phyloP scores from a whole-genome alignment of 305 asterid species.

The Andrographis paniculata region DNA sequence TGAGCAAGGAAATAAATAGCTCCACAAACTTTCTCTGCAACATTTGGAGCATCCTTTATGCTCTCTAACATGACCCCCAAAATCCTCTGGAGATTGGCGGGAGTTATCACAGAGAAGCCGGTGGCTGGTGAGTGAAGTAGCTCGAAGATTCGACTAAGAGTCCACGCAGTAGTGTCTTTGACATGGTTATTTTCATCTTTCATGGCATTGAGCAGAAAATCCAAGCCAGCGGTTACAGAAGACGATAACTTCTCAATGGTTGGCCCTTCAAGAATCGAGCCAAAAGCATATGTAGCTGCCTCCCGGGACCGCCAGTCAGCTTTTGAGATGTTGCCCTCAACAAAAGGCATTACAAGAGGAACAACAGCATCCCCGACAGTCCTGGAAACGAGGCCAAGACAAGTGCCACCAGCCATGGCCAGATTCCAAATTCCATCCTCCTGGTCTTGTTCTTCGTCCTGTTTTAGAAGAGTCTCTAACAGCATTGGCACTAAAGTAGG shows the following conservation, averaged over 20 bases:
- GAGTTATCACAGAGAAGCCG: conserved; percentile 64
- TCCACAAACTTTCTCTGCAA: conserved; percentile 88
- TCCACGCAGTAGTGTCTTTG: conserved; percentile 96
- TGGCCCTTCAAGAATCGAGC: conserved; percentile 94
- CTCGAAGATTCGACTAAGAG: conserved; percentile 91
- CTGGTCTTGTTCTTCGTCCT: conserved; percentile 88
- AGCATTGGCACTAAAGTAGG: conserved; percentile 75
- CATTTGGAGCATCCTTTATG: conserved; percentile 68
- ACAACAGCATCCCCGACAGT: conserved; percentile 85
- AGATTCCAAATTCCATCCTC: conserved; percentile 94
- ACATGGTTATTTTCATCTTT: conserved; percentile 71
- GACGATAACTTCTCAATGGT: conserved; percentile 68
- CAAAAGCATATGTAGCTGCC: conserved; percentile 48
- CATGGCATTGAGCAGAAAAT: conserved; percentile 71
- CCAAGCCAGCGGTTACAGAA: conserved; percentile 65
- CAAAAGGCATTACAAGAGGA: conserved; percentile 84
- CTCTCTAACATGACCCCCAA: conserved; percentile 57
- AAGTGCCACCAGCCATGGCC: conserved; percentile 21
- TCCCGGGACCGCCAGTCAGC: conserved; percentile 58
- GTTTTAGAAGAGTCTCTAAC: conserved; percentile 78
- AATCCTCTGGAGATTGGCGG: conserved; percentile 55
- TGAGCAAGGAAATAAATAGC: conserved; percentile 87
- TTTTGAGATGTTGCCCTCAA: conserved; percentile 60
- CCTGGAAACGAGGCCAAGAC: conserved; percentile 47
- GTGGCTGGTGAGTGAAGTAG: conserved; percentile 59